Base-by-base conservation (phyloP, 2,329 filamentous ascomycete species). In the Fusarium odoratissimum region DNA sequence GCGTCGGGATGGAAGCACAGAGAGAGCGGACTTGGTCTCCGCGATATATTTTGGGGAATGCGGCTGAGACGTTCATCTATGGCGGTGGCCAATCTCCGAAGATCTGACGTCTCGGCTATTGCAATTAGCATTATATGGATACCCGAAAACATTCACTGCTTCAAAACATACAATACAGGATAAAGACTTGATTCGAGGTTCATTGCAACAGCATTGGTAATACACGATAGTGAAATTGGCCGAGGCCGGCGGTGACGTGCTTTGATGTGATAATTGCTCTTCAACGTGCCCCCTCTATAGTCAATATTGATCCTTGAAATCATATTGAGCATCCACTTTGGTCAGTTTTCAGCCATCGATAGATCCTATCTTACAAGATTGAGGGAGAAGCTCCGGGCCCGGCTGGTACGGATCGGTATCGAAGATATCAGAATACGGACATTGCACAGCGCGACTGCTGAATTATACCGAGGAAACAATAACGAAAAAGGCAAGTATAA, bases 1-100 rank as follows among this genome's bases (percentile, higher is more conserved):
- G 56, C 42, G 52, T 45, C 35, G 38, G 42, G 38, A 61, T n/a
- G 45, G 70, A 73, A 57, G 52, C 38, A 42, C 25, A 21, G 52
- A 44, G 65, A 49, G 44, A 54, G 67, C 75, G 75, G 75, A 77
- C 69, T 77, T 77, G 71, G 51, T 58, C 73, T 72, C 75, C 72
- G 75, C 55, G 60, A 41, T 59, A 4, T 40, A 38, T 30, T 65
- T 64, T 60, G 35, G 41, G 30, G 55, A 51, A 58, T 55, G 38
- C 38, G 41, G 49, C 46, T 48, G 30, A 51, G 19, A 41, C 31
- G 13, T 49, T 28, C 33, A 42, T 35, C 46, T 19, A 30, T 2
- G 51, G 28, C 54, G 58, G 52, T 40, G 46, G 42, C 56, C 31
- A 54, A 67, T 46, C 30, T 31, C 66, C 55, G 60, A 61, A 40